phyloP scores from a whole-genome alignment of 768 basidiomycete genomes.

The Panellus pusillus region DNA sequence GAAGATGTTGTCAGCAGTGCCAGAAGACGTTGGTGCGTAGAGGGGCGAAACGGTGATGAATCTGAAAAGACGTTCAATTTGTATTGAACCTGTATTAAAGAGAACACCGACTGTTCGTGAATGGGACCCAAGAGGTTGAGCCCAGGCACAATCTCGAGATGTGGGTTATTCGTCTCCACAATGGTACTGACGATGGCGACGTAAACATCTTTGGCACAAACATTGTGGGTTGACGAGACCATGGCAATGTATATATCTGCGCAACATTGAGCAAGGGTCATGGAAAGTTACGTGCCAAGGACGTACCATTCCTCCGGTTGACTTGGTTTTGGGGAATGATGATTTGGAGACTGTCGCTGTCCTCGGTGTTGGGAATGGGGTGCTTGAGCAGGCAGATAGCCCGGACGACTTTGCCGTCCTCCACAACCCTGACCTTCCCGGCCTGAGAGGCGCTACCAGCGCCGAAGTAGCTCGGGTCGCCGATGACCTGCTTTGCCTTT shows the following conservation, averaged over 20 bases:
- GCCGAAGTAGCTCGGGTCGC: slow-evolving; percentile 96
- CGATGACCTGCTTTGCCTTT: slow-evolving; percentile 96
- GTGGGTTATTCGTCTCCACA: slow-evolving; percentile 92
- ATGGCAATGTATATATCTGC: slow-evolving; percentile 98
- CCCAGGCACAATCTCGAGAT: slow-evolving; percentile 90
- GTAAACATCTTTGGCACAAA: slow-evolving; percentile 93
- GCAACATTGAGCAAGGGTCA: slow-evolving; percentile 1
- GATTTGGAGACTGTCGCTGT: slow-evolving; percentile 93
- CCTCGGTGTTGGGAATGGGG: slow-evolving; percentile 96
- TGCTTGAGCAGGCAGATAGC: slow-evolving; percentile 99
- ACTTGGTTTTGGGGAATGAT: slow-evolving; percentile 99
- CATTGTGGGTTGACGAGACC: slow-evolving; percentile 96
- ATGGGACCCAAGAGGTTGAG: slow-evolving; percentile 90
- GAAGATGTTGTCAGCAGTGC: slow-evolving; percentile 87
- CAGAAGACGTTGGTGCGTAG: slow-evolving; percentile 85
- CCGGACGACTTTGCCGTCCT: slow-evolving; percentile 91
- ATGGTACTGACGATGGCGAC: slow-evolving; percentile 98
- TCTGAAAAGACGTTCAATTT: slow-evolving; percentile 41
- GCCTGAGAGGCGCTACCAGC: slow-evolving; percentile 61
- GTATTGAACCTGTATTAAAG: neutral
- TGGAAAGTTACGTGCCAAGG: neutral
- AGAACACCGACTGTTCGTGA: slow-evolving; percentile 77
- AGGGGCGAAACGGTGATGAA: slow-evolving; percentile 88
- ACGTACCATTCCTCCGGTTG: slow-evolving; percentile 82
- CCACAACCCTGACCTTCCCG: slow-evolving; percentile 85